These are phyloP conservation scores for Fonsecaea multimorphosa DNA, from an alignment of 2,329 filamentous ascomycete species.

Conservation along the genomic window DNA sequence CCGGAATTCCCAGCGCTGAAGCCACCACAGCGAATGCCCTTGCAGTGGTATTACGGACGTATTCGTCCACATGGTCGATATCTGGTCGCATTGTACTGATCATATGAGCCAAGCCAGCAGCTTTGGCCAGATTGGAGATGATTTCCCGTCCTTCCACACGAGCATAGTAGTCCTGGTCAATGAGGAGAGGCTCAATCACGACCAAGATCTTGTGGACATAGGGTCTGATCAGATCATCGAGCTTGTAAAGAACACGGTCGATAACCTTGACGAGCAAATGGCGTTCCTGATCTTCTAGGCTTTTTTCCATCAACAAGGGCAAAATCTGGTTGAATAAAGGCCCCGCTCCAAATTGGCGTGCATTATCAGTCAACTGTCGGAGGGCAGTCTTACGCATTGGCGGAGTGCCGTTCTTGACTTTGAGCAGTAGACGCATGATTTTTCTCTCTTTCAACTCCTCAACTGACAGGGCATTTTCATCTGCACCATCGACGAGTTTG, in stretches of 20 bases:
- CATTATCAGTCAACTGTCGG: slow-evolving; percentile 96
- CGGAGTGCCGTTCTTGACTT: slow-evolving; percentile 98
- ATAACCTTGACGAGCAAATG: slow-evolving; percentile 99
- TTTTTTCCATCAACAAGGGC: slow-evolving; percentile 97
- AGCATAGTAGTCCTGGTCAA: slow-evolving; percentile 99
- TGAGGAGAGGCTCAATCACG: slow-evolving; percentile 97
- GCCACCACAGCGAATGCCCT: slow-evolving; percentile 97
- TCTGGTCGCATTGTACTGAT: slow-evolving; percentile 99
- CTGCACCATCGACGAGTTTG: slow-evolving; percentile 90
- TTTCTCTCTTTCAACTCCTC: slow-evolving; percentile 97
- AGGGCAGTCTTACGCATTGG: slow-evolving; percentile 98
- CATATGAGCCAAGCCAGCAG: slow-evolving; percentile 96
- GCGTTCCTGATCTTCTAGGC: slow-evolving; percentile 94
- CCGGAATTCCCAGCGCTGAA: slow-evolving; percentile 92
- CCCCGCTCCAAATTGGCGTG: slow-evolving; percentile 91
- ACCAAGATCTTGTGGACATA: slow-evolving; percentile 99
- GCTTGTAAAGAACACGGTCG: slow-evolving; percentile 96
- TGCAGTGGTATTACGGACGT: slow-evolving; percentile 96
- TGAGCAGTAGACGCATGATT: slow-evolving; percentile 94
- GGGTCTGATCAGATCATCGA: slow-evolving; percentile 93
- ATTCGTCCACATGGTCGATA: slow-evolving; percentile 98
- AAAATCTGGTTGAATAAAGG: slow-evolving; percentile 97
- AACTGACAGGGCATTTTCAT: slow-evolving; percentile 89
- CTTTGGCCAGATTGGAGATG: slow-evolving; percentile 96
- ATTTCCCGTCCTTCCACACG: slow-evolving; percentile 98